Percentiles rank a stretch among this genome's conserved stretches.
Conservation (phyloP, 2,329 filamentous ascomycete species). For the Albifimbria verrucaria region DNA sequence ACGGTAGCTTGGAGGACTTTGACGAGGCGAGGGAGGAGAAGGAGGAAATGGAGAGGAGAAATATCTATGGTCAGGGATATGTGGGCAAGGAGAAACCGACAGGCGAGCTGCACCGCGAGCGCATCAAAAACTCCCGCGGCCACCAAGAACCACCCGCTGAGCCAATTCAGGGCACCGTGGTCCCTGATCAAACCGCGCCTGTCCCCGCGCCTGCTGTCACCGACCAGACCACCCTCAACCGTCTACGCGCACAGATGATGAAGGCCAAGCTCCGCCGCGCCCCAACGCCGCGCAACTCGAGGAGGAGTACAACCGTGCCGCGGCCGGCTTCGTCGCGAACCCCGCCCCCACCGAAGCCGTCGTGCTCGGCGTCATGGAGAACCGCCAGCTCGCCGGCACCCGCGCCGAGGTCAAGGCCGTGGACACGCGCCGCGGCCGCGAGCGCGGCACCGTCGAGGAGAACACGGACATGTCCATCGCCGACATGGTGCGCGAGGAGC, state of each 20-base stretch:
- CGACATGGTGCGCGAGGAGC: constrained; percentile 95
- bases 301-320: constrained; percentile 75
- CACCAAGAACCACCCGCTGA: constrained; percentile 18
- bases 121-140: constrained; percentile 58
- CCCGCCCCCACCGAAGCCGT: constrained; percentile 58
- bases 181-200: constrained; percentile 43
- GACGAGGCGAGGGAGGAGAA: constrained; percentile 93
- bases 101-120: constrained; percentile 79
- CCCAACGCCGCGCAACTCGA: constrained; percentile 74
- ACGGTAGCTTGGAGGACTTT: constrained; percentile 77
- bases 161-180: constrained; percentile 52
- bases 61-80: constrained; percentile 81
- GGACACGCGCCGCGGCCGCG: constrained; percentile 75
- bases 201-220: constrained; percentile 36
- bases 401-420: constrained; percentile 73
- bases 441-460: constrained; percentile 80
- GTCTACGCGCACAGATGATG: constrained; percentile 90
- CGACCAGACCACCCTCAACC: constrained; percentile 80
- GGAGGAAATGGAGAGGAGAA: constrained; percentile 79
- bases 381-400: constrained; percentile 75
- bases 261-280: constrained; percentile 85
- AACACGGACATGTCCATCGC: constrained; percentile 96
- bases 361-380: constrained; percentile 84
- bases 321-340: constrained; percentile 54
- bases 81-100: constrained; percentile 81